Evolutionary conservation across 768 basidiomycete species (phyloP).

Genomic region (Lentinula edodes): DNA sequence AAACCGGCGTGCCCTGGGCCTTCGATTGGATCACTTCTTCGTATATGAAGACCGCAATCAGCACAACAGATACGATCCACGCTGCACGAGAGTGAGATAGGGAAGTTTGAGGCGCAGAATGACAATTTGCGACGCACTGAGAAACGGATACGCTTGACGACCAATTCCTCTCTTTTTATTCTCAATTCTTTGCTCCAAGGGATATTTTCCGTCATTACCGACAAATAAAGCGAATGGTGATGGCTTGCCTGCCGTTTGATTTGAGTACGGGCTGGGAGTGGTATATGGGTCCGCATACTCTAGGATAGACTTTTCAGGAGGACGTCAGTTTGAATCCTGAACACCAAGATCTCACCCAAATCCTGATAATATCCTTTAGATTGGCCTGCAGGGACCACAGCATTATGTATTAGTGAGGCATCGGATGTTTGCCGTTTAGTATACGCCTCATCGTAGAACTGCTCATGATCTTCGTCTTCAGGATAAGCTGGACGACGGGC

Average conservation of each 20-base stretch:
- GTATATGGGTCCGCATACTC: conserved; percentile 60
- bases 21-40: conserved; percentile 74
- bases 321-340: not conserved
- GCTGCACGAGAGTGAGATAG: conserved; percentile 30
- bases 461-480: conserved; percentile 19
- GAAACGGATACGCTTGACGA: conserved; percentile 72
- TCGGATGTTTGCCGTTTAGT: conserved; percentile 25
- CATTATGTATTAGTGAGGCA: conserved; percentile 41
- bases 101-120: not conserved
- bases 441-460: conserved; percentile 19
- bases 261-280: conserved; percentile 15
- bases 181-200: conserved; percentile 78
- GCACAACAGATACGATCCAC: conserved; percentile 57
- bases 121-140: conserved; percentile 43
- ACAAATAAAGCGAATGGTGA: conserved; percentile 37
- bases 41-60: conserved; percentile 77
- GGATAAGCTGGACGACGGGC: conserved; percentile 12
- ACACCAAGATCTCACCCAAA: conserved; percentile 30
- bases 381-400: conserved; percentile 27
- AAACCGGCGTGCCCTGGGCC: conserved; percentile 78
- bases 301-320: conserved; percentile 16
- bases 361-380: conserved; percentile 38
- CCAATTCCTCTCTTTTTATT: conserved; percentile 83
- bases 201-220: conserved; percentile 42
- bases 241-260: conserved; percentile 31